Evolutionary conservation across 2,329 filamentous ascomycete species (phyloP).

Genomic region (Hypoxylon sp.): DNA sequence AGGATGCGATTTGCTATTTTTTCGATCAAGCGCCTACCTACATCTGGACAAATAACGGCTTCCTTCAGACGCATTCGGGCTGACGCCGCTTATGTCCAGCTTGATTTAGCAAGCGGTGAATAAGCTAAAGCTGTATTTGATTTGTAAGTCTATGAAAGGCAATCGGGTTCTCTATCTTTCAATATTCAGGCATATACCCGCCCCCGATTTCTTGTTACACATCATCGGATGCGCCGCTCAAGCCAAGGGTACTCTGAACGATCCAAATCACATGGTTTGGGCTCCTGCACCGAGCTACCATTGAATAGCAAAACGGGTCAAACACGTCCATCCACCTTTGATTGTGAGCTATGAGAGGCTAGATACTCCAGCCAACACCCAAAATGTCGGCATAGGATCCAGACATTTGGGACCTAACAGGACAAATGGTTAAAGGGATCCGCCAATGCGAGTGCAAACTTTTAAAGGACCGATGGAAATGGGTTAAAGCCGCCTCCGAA

Average conservation of each 20-base stretch:
- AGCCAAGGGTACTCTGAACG: conserved; percentile 1
- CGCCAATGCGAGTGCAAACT: conserved; percentile 37
- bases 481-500: conserved; percentile 7
- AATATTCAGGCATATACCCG: conserved; percentile 11
- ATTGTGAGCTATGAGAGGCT: conserved; percentile 24
- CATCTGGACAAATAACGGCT: conserved; percentile 24
- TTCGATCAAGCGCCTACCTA: conserved; percentile 21
- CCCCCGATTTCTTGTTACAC: conserved; percentile 20
- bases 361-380: conserved; percentile 20
- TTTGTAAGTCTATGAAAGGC: conserved; percentile 9
- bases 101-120: conserved; percentile 31
- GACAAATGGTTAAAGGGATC: conserved; percentile 18
- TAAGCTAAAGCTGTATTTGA: conserved; percentile 19
- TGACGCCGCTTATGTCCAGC: conserved; percentile 6
- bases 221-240: conserved; percentile 14
- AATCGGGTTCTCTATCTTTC: conserved; percentile 3
- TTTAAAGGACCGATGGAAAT: conserved; percentile 29
- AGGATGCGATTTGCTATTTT: conserved; percentile 41
- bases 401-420: conserved; percentile 23
- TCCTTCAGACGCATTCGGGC: conserved; percentile 3
- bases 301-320: conserved; percentile 24
- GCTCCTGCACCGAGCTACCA: conserved; percentile 21
- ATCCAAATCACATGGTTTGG: conserved; percentile 16
- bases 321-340: conserved; percentile 13
- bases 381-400: conserved; percentile 25